phyloP scores from a whole-genome alignment of 2,329 filamentous ascomycete genomes.

The Colletotrichum sp. region DNA sequence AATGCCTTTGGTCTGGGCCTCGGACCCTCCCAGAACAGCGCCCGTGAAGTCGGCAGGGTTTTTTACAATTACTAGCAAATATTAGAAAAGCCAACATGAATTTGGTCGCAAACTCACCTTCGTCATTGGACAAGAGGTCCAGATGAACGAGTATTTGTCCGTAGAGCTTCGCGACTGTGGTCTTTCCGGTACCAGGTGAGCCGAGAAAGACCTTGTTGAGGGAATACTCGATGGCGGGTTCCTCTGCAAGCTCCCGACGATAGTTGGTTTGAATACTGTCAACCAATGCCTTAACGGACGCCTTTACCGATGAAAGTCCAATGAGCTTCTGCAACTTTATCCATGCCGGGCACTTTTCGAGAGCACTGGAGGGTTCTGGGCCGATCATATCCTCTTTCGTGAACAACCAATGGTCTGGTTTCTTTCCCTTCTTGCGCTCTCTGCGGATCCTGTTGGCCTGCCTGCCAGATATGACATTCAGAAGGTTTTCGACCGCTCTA shows the following conservation, averaged over 20 bases:
- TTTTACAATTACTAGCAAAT: constrained; percentile 63
- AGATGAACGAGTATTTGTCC: constrained; percentile 71
- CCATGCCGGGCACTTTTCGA: constrained; percentile 62
- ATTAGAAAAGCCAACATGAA: not conserved
- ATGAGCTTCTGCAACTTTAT: constrained; percentile 59
- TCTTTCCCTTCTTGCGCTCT: constrained; percentile 42
- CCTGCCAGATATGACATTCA: constrained; percentile 58
- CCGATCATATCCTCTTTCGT: constrained; percentile 75
- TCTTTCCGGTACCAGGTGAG: constrained; percentile 78
- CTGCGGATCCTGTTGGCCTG: constrained; percentile 61
- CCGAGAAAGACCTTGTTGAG: constrained; percentile 76
- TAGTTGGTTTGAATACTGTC: constrained; percentile 70
- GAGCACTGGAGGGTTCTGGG: constrained; percentile 62
- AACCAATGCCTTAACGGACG: constrained; percentile 62
- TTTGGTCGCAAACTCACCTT: constrained; percentile 54
- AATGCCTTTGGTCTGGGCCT: constrained; percentile 75
- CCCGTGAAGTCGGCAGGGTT: constrained; percentile 79
- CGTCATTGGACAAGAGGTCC: constrained; percentile 70
- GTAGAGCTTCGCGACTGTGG: constrained; percentile 76
- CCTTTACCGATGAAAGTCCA: constrained; percentile 67
- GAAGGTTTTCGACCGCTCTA: constrained; percentile 67
- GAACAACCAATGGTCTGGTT: constrained; percentile 63
- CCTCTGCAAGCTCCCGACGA: constrained; percentile 65
- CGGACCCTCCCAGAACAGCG: constrained; percentile 66
- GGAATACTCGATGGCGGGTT: constrained; percentile 61